Evolutionary conservation across 106 monocot species (phyloP), one percentile per base, ranked within the genome.

Genomic region (Dendrobium chrysotoxum): DNA sequence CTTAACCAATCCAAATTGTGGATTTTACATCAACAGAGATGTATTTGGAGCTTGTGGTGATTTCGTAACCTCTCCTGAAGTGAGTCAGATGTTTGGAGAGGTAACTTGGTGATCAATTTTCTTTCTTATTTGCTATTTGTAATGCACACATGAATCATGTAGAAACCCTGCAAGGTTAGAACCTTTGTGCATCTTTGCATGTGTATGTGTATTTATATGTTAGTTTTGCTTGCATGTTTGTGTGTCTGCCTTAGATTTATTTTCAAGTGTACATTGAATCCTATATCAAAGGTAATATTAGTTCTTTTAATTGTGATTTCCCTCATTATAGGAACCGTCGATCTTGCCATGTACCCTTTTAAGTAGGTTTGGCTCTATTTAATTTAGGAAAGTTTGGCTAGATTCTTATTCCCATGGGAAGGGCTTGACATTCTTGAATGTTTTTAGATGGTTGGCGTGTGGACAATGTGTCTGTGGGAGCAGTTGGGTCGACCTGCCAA

Each of bases 11-110:
- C 98, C 94, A 13, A 88, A 86, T 21, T 88, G 86, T 40, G 98
- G 94, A 7, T 97, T 81, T 77, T 98, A 98, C 79, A 98, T 98
- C 16, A 98, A 98, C 72, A 85, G 82, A 53, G 92, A 92, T 83
- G 98, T 98, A 21, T 94, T 98, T 85, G 98, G 98, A 57, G 79
- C 84, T 68, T 86, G 84, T 20, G 98, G 98, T 58, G 98, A 98
- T 88, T 92, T 98, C 76, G 87, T 95, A 80, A 98, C 96, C 35
- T 96, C 96, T 11, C 96, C 96, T 28, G 96, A 98, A 85, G 97
- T 98, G 28, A 98, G 98, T 88, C 95, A 98, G 81, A 98, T 98
- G 98, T 98, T 98, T 88, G 95, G 98, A 74, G 98, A 98, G 98
- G 98, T 98, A 89, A 82, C 35, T 53, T 39, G 40, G 15, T 12